Base-by-base conservation (phyloP, 2,329 filamentous ascomycete species). In the Zasmidium angulare region DNA sequence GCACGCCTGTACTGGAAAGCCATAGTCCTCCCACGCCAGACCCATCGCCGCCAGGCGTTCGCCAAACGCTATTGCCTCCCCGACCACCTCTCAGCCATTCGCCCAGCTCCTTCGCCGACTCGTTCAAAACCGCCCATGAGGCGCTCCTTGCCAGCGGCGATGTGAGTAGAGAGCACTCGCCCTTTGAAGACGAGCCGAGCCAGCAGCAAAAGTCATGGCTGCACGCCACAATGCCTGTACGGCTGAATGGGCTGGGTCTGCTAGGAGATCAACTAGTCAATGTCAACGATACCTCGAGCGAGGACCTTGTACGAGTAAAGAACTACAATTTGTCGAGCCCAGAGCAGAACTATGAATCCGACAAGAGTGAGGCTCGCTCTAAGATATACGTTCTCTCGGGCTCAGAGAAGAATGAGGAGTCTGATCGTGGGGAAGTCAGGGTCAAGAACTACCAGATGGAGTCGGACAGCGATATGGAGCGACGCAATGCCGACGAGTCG, bases 121-220 rank as follows among this genome's bases (percentile, higher is more conserved):
- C 78, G 0, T 81, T 79, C 65, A 75, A 71, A 48, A 81, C 79
- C 1, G 79, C 79, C 11, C 71, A 72, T 57, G 78, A 80, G 64
- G 75, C 77, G 3, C 72, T 72, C 22, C 73, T 76, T 40, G 63
- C 68, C 14, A 70, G 69, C 55, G 67, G 68, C 17, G 67, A 63
- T 48, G 59, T 50, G 11, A 64, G 60, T 46, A 58, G 61, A 29
- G 55, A 62, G 11, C 50, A 62, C 43, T 54, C 65, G 46, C 53
- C 62, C 46, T 43, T 43, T 17, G 21, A 53, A 21, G 51, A 46
- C 26, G 51, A 46, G 50, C 50, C 20, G 12, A 46, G 7, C 19
- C 7, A 49, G 40, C 55, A 50, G 50, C 43, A 48, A 9, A 29
- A 48, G 12, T 26, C 55, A 17, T 57, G 55, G 55, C 31, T 36